These are phyloP conservation scores for Neurospora tetrasperma DNA, from an alignment of 495 filamentous ascomycete species.

Conservation along the genomic window DNA sequence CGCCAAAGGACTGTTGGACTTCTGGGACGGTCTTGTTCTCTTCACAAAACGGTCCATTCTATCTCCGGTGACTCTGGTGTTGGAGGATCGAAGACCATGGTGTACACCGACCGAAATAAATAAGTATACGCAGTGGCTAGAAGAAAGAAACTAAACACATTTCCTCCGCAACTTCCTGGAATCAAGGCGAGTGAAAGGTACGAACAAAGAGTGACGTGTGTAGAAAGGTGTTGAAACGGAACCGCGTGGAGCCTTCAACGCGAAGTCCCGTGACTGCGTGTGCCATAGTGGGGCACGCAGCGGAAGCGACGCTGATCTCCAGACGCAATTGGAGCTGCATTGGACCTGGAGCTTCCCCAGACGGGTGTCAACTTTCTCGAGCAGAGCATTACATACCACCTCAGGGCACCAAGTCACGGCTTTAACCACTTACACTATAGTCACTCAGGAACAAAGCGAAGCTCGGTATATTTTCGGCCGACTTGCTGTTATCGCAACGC, in stretches of 20 bases:
- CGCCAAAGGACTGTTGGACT: background rate
- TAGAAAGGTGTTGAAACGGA: background rate
- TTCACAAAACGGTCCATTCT: constrained; percentile 25
- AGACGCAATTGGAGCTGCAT: background rate
- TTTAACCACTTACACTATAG: background rate
- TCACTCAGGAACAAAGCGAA: background rate
- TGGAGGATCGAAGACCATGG: background rate
- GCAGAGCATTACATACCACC: background rate
- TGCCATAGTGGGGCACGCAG: background rate
- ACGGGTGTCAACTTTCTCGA: background rate
- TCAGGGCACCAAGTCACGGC: background rate
- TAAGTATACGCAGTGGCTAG: background rate
- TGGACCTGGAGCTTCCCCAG: background rate
- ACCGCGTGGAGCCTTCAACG: constrained; percentile 2
- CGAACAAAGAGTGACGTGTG: background rate
- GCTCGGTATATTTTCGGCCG: background rate
- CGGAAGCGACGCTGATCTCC: background rate
- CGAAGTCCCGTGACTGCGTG: constrained; percentile 23
- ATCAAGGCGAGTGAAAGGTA: background rate
- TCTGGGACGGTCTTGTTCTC: constrained; percentile 6
- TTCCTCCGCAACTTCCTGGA: background rate
- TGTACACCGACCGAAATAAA: background rate
- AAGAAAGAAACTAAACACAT: background rate
- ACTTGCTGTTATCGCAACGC: background rate
- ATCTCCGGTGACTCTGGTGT: background rate